A percentile compares a stretch with the other conserved stretches of the same genome.
Evolutionary conservation across 148 eudicot genomes (phyloP).

Genomic region (Talinum fruticosum): DNA sequence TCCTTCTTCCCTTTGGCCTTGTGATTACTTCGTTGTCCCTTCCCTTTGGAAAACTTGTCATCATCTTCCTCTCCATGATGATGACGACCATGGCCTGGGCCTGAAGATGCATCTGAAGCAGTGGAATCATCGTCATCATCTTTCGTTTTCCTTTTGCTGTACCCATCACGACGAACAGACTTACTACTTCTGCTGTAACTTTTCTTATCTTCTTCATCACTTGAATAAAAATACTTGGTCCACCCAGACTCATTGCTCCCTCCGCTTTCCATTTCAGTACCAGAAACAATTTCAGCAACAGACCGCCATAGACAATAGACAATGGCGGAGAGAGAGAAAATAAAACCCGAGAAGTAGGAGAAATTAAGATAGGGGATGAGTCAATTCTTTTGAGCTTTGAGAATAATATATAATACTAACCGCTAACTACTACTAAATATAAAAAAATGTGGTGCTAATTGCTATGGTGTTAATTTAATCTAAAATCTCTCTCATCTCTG

Average conservation of each 20-base stretch:
- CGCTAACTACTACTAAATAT: neutral
- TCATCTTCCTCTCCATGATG: neutral
- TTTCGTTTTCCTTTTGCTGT: neutral
- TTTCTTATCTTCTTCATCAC: neutral
- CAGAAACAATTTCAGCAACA: neutral
- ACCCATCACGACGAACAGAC: neutral
- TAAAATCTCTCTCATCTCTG: constrained; percentile 5
- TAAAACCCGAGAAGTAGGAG: neutral
- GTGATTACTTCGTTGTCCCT: constrained; percentile 5
- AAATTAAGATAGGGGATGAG: neutral
- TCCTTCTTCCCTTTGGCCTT: neutral
- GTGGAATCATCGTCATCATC: constrained; percentile 11
- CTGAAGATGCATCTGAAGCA: constrained; percentile 24
- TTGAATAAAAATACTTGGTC: constrained; percentile 15
- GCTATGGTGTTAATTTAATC: no score
- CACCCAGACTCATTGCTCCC: constrained; percentile 24
- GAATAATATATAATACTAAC: neutral
- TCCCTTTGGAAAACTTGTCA: constrained; percentile 2
- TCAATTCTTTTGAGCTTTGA: constrained; percentile 3
- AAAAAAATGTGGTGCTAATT: neutral
- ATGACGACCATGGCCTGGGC: constrained; percentile 18
- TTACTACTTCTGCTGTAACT: neutral
- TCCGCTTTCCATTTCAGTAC: constrained; percentile 7
- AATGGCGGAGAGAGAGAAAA: constrained; percentile 1
- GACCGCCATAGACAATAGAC: neutral